Evolutionary conservation across 1,284 basidiomycete species (phyloP).

Genomic region (Trametes sp.): DNA sequence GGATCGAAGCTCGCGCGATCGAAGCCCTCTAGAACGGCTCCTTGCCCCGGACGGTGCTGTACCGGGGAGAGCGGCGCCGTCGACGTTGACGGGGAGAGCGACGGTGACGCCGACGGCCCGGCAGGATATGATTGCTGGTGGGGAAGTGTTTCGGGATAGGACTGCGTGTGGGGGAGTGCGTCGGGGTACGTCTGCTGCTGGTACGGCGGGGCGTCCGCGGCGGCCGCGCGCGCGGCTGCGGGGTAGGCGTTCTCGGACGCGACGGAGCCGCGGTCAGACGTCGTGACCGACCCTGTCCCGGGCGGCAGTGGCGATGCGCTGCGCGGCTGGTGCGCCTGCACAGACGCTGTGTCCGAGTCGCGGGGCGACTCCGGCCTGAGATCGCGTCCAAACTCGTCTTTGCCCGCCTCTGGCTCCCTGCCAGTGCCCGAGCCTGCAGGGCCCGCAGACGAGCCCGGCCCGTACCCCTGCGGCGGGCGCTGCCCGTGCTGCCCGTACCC

Average conservation of each 20-base stretch:
- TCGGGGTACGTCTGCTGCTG: constrained; percentile 9
- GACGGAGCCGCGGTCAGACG: constrained; percentile 23
- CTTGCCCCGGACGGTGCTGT: constrained; percentile 40
- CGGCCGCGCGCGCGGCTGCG: neutral
- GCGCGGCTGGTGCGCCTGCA: constrained; percentile 9
- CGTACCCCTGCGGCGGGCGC: constrained; percentile 15
- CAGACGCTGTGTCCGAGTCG: constrained; percentile 33
- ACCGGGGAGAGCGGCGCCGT: constrained; percentile 17
- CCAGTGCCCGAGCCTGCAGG: neutral
- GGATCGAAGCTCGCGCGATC: constrained; percentile 74
- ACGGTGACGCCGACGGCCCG: constrained; percentile 4
- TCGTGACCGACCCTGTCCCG: constrained; percentile 20
- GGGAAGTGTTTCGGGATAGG: constrained; percentile 5
- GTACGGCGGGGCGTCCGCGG: constrained; percentile 8
- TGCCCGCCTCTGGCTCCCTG: constrained; percentile 45
- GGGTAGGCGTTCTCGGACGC: constrained; percentile 18
- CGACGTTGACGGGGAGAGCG: constrained; percentile 22
- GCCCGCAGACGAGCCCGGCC: constrained; percentile 3
- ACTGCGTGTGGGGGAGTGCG: constrained; percentile 8
- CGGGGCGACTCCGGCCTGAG: constrained; percentile 58
- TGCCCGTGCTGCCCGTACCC: constrained; percentile 30
- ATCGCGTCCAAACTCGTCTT: constrained; percentile 85
- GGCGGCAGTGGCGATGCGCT: constrained; percentile 31
- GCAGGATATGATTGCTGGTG: neutral
- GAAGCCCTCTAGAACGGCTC: constrained; percentile 63